These are phyloP conservation scores for Rhodotorula sp. DNA, from an alignment of 1,284 basidiomycete species.

Conservation along the genomic window DNA sequence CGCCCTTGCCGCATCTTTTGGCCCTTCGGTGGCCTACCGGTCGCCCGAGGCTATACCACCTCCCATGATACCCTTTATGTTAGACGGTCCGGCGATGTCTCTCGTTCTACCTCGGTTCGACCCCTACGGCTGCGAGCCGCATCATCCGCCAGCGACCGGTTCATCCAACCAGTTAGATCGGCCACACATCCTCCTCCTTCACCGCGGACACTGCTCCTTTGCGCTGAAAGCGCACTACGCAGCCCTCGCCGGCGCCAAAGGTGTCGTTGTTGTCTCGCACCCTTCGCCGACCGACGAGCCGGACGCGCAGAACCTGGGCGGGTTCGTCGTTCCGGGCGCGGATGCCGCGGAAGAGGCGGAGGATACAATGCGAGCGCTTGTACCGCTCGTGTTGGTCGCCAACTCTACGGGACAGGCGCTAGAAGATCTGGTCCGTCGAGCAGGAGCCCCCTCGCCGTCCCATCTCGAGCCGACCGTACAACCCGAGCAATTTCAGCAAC, in stretches of 20 bases:
- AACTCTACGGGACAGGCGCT: slow-evolving; percentile 24
- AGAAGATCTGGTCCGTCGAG: slow-evolving; percentile 17
- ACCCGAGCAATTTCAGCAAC: too few relatives aligned
- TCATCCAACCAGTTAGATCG: not conserved
- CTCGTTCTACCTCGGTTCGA: slow-evolving; percentile 12
- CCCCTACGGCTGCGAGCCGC: slow-evolving; percentile 6
- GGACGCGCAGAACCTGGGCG: not conserved
- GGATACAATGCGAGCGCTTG: slow-evolving; percentile 22
- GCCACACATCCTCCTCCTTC: slow-evolving; percentile 32
- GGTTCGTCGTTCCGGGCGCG: slow-evolving; percentile 35
- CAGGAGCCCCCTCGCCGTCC: too few relatives aligned
- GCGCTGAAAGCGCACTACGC: slow-evolving; percentile 39
- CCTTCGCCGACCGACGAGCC: slow-evolving; percentile 12
- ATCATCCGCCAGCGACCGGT: not conserved
- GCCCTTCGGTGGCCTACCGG: slow-evolving; percentile 16
- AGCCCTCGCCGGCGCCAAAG: slow-evolving; percentile 32
- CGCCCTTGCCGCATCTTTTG: slow-evolving; percentile 34
- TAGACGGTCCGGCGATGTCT: slow-evolving; percentile 12
- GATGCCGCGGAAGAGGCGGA: slow-evolving; percentile 26
- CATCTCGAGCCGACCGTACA: too few relatives aligned
- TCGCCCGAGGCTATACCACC: not conserved
- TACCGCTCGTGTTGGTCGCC: slow-evolving; percentile 35
- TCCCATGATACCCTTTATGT: not conserved
- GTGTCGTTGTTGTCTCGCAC: slow-evolving; percentile 38
- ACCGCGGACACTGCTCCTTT: slow-evolving; percentile 42